Evolutionary conservation across 1,284 basidiomycete genomes (phyloP).

Genomic region (Apiotrichum siamense): DNA sequence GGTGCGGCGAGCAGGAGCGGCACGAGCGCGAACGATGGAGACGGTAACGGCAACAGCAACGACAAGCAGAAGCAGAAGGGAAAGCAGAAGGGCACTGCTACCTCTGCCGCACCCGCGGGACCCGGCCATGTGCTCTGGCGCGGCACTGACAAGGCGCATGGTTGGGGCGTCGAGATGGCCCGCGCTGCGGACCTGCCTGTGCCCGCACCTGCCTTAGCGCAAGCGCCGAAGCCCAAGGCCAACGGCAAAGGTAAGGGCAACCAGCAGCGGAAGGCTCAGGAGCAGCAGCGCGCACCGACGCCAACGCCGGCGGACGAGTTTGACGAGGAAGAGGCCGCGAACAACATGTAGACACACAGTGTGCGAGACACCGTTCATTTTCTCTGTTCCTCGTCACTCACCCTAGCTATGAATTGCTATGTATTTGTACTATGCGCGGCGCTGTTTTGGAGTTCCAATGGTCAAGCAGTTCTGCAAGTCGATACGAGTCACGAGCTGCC

Average conservation of each 20-base stretch:
- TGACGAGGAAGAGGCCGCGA: background rate
- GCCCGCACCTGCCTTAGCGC: background rate
- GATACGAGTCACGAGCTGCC: too few relatives aligned
- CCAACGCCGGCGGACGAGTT: background rate
- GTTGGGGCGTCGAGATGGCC: slow-evolving; percentile 8
- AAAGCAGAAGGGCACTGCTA: background rate
- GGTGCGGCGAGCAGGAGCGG: too few relatives aligned
- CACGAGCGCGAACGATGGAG: too few relatives aligned
- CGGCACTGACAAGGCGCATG: slow-evolving; percentile 7
- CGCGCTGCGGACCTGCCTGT: background rate
- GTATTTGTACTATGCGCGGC: too few relatives aligned
- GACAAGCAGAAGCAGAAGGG: background rate
- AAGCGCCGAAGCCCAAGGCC: background rate
- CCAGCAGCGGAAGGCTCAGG: too few relatives aligned
- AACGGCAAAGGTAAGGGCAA: background rate
- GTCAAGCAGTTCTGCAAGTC: too few relatives aligned
- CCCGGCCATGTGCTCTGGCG: slow-evolving; percentile 12
- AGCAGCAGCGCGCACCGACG: background rate
- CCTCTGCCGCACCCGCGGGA: too few relatives aligned
- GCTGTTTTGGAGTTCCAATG: too few relatives aligned
- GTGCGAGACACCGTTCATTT: too few relatives aligned
- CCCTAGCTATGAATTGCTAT: too few relatives aligned
- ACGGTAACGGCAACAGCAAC: too few relatives aligned
- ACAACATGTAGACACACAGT: background rate
- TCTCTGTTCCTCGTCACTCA: too few relatives aligned